Evolutionary conservation across 192 early-diverging fungal species (phyloP).

Genomic region (Coemansia sp.): DNA sequence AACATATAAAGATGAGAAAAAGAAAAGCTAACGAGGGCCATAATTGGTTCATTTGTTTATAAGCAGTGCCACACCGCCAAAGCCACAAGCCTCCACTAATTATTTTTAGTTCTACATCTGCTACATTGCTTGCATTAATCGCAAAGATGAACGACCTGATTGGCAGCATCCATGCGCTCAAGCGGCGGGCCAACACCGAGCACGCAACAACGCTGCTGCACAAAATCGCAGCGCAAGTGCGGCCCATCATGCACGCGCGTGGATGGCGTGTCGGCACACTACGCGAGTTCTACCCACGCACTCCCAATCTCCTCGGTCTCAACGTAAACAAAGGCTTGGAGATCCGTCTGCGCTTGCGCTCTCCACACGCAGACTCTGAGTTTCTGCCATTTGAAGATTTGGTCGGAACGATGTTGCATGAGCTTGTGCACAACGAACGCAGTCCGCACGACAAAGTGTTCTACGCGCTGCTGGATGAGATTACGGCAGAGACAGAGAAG

Average conservation of each 20-base stretch:
- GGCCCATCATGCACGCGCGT: slow-evolving; percentile 42
- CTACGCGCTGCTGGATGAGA: slow-evolving; percentile 32
- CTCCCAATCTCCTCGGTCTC: slow-evolving; percentile 31
- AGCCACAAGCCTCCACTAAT: no score
- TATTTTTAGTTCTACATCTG: no score
- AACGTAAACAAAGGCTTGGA: slow-evolving; percentile 44
- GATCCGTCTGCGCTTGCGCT: slow-evolving; percentile 43
- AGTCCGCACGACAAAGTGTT: slow-evolving; percentile 39
- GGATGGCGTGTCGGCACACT: slow-evolving; percentile 29
- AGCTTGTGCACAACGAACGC: slow-evolving; percentile 45
- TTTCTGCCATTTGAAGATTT: slow-evolving; percentile 38
- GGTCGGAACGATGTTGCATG: slow-evolving; percentile 51
- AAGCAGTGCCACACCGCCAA: neutral
- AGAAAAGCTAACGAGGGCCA: neutral
- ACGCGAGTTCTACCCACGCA: slow-evolving; percentile 40
- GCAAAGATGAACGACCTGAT: slow-evolving; percentile 19
- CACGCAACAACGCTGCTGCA: slow-evolving; percentile 31
- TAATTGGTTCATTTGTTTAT: neutral
- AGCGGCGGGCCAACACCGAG: slow-evolving; percentile 15
- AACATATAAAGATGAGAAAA: neutral
- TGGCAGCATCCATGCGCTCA: slow-evolving; percentile 34
- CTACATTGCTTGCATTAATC: neutral
- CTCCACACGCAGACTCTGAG: slow-evolving; percentile 12
- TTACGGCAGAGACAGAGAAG: slow-evolving; percentile 28
- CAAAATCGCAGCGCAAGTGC: slow-evolving; percentile 31